phyloP scores from a whole-genome alignment of 2,329 filamentous ascomycete species.

The Verticillium klebahnii region DNA sequence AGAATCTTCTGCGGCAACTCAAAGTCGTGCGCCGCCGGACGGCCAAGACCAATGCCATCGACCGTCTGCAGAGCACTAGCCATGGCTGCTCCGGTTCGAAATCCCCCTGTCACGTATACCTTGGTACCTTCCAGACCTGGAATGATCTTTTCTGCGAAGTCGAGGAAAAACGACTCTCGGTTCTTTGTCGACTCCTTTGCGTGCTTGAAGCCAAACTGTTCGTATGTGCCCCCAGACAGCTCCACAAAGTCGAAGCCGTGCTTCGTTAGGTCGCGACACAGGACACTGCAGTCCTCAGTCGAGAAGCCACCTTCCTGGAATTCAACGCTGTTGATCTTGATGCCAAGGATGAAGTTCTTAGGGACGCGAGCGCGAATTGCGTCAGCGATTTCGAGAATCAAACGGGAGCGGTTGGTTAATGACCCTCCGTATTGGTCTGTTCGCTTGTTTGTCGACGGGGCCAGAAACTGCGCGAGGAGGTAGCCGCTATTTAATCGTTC shows the following conservation, averaged over 20 bases:
- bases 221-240: constrained; percentile 56
- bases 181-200: constrained; percentile 45
- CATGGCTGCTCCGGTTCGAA: constrained; percentile 53
- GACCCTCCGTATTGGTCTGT: constrained; percentile 42
- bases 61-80: constrained; percentile 50
- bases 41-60: constrained; percentile 54
- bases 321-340: constrained; percentile 57
- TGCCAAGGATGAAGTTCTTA: constrained; percentile 39
- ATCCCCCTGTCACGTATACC: constrained; percentile 54
- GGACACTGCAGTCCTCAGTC: constrained; percentile 42
- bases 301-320: constrained; percentile 49
- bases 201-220: constrained; percentile 46
- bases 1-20: constrained; percentile 21
- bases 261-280: constrained; percentile 42
- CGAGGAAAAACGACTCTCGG: constrained; percentile 56
- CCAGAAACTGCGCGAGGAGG: constrained; percentile 39
- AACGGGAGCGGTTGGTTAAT: constrained; percentile 39
- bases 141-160: constrained; percentile 51
- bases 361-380: constrained; percentile 26
- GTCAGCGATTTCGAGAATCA: constrained; percentile 40
- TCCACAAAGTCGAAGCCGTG: constrained; percentile 54
- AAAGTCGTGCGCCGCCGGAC: constrained; percentile 27
- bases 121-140: constrained; percentile 42
- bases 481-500: constrained; percentile 27
- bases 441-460: constrained; percentile 35